Base-by-base conservation (phyloP, 129 eudicot species). In the Dittrichia graveolens region DNA sequence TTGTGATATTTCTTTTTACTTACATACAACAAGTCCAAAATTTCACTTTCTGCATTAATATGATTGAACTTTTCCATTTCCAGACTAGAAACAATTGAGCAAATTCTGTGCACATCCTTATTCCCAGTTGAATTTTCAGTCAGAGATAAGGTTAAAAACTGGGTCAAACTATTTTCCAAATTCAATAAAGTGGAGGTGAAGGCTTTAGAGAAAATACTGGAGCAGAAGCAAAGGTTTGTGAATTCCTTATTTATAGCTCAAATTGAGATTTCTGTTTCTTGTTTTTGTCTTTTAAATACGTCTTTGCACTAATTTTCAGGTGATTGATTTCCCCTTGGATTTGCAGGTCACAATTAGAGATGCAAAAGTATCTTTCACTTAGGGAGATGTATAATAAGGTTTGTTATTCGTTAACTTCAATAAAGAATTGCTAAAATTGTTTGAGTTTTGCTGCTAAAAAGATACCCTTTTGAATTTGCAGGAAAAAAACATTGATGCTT, bases 221-320 rank as follows among this genome's bases (percentile, higher is more conserved):
- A 90, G 79, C 91, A 90, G 81, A 88, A 91, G 67, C 91, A 88
- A 80, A 94, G 99, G 99, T 94, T 71, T 50, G 86, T 67, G 76
- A 54, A 61, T 69, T 50, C 74, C n/a, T 7, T 8, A 61, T 69
- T 38, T 59, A 39, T 60, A 59, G 62, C 65, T 71, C 73, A 56
- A 53, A 45, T 43, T 13, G 50, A 49, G 61, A 62, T 50, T 53
- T 3, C 31, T 62, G 50, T 16, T 48, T 61, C 78, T 63, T 45
- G 8, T 78, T 71, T 78, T 53, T 34, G 50, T 78, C 47, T 53
- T 47, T 70, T 70, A 34, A 61, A 66, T 73, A 50, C 75, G 50
- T 86, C 71, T 54, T 42, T 64, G 73, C 62, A 56, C 73, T 58
- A 75, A 65, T 71, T 74, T 78, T 78, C 70, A 62, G 82, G 82